Base-by-base conservation (phyloP, 2,329 filamentous ascomycete genomes). In the Endocalyx cinctus region DNA sequence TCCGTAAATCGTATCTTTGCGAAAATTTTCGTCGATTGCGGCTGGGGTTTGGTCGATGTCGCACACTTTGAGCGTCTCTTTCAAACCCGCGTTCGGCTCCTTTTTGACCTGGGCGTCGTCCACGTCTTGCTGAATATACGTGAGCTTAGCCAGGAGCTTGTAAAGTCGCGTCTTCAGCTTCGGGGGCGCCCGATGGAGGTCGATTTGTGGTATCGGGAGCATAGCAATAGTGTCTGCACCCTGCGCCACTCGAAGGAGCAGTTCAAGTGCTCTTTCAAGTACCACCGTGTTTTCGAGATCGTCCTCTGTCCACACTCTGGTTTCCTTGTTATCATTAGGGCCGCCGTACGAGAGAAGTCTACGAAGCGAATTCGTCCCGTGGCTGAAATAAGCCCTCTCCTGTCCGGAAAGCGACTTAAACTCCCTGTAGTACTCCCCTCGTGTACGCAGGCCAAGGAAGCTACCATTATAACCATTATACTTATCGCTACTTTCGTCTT, bases 221-320 rank as follows among this genome's bases (percentile, higher is more conserved):
- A 56, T 53, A 3, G 37, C 38, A 6, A 54, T 38, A 6, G 35
- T 32, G 2, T 29, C 27, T 0, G 51, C 31, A 4, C 50, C 49
- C 1, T 51, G 41, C 2, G 43, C 37, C 4, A 53, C 41, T 4
- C 51, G 48, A 2, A 56, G 37, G 36, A 45, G 45, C 10, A 55
- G 38, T 25, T 56, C 53, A 16, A 56, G 40, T 0, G 50, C 52
- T 10, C 51, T 38, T 29, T 55, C 52, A 0, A 56, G 38, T 1
- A 55, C 43, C 8, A 50, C 42, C 10, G 43, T 25, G 6, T 44
- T 6, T 1, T 47, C 23, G 6, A 55, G 43, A 26, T 51, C 47
- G 6, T 33, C 10, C 3, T 35, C 34, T 0, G 15, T 29, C 51
- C 48, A 53, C 3, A 27, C 17, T 1, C 16, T 17, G 2, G 20